A percentile compares a stretch with the other conserved stretches of the same genome.
Conservation (phyloP, 2,329 filamentous ascomycete species). For the Alternaria brassicae region DNA sequence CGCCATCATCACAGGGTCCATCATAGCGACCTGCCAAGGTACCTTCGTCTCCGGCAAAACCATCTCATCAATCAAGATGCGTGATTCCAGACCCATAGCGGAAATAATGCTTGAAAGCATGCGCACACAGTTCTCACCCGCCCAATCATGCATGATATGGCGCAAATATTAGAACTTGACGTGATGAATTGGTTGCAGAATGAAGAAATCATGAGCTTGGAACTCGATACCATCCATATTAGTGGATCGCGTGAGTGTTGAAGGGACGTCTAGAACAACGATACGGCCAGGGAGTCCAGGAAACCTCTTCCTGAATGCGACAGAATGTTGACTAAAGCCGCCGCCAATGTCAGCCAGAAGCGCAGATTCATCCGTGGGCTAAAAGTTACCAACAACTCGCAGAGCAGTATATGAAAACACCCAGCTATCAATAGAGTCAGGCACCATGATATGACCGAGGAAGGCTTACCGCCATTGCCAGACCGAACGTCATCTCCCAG, state of each 20-base stretch:
- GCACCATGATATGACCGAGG: constrained; percentile 38
- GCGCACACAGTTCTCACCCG: constrained; percentile 33
- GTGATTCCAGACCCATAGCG: constrained; percentile 37
- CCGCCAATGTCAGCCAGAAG: constrained; percentile 44
- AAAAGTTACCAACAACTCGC: constrained; percentile 22
- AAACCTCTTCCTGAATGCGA: constrained; percentile 31
- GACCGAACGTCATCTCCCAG: constrained; percentile 32
- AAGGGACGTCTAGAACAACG: constrained; percentile 38
- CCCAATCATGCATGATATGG: constrained; percentile 47
- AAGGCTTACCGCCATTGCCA: neutral
- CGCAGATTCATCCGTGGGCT: constrained; percentile 22
- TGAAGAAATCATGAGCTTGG: constrained; percentile 44
- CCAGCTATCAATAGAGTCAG: constrained; percentile 32
- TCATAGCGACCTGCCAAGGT: constrained; percentile 39
- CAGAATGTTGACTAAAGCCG: constrained; percentile 40
- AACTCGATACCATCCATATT: constrained; percentile 36
- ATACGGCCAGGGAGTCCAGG: constrained; percentile 21
- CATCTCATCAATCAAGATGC: constrained; percentile 43
- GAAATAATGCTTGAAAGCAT: constrained; percentile 37
- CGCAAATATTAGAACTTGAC: constrained; percentile 46
- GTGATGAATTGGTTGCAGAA: constrained; percentile 33
- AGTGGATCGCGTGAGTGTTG: constrained; percentile 27
- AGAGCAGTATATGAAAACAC: constrained; percentile 29
- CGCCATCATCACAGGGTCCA: constrained; percentile 40
- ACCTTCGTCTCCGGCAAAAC: constrained; percentile 40